Evolutionary conservation across 2,329 filamentous ascomycete genomes (phyloP).

Genomic region (Penicillium freii): DNA sequence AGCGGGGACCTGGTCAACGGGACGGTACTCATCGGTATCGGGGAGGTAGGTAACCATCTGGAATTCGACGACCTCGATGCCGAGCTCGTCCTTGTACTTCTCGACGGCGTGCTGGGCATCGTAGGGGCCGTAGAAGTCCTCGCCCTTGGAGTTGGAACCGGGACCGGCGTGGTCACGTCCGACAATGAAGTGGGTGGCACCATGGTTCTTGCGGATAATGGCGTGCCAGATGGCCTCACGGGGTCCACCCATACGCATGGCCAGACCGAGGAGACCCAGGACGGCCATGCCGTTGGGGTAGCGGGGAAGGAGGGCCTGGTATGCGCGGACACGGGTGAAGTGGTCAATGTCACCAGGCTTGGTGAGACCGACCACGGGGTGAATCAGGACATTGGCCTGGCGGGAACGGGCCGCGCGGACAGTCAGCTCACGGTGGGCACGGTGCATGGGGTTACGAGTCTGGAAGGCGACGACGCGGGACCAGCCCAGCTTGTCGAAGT

Average conservation of each 20-base stretch:
- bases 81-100: conserved; percentile 93
- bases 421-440: conserved; percentile 94
- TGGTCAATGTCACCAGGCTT: conserved; percentile 99
- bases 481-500: conserved; percentile 99
- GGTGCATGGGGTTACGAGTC: conserved; percentile 98
- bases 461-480: conserved; percentile 97
- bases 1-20: conserved; percentile 81
- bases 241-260: conserved; percentile 98
- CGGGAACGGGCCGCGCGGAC: conserved; percentile 93
- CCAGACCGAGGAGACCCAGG: conserved; percentile 87
- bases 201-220: conserved; percentile 99
- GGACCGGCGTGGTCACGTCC: conserved; percentile 97
- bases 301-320: conserved; percentile 91
- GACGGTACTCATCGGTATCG: conserved; percentile 93
- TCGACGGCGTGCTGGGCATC: conserved; percentile 95
- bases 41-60: conserved; percentile 99
- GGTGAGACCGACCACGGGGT: conserved; percentile 96
- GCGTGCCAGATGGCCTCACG: conserved; percentile 99
- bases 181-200: conserved; percentile 98
- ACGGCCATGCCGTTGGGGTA: conserved; percentile 99
- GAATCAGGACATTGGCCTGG: conserved; percentile 98
- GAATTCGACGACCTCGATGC: conserved; percentile 98
- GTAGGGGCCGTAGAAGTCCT: conserved; percentile 97
- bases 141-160: conserved; percentile 95
- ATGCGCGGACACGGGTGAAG: conserved; percentile 98